Conservation (phyloP, 768 basidiomycete species). For the Rhizopogon sp. region DNA sequence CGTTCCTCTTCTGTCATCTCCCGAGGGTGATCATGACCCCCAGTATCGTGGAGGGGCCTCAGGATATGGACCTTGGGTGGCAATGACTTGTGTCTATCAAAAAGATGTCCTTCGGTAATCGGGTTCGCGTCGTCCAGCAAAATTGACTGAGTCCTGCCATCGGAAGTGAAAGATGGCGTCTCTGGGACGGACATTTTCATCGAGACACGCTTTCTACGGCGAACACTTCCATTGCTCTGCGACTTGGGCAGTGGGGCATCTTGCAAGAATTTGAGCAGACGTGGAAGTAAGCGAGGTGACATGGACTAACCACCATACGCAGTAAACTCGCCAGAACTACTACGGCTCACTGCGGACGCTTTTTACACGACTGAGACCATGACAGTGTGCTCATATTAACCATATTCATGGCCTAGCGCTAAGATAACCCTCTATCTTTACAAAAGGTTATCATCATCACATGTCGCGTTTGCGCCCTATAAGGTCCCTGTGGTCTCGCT, state of each 20-base stretch:
- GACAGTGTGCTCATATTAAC: background rate
- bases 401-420: background rate
- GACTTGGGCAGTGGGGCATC: slow-evolving; percentile 23
- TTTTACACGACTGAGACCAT: background rate
- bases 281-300: slow-evolving; percentile 63
- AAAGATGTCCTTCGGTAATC: slow-evolving; percentile 44
- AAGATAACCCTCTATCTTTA: background rate
- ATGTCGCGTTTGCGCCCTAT: slow-evolving; percentile 21
- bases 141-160: slow-evolving; percentile 50
- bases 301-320: slow-evolving; percentile 27
- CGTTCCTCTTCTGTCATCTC: slow-evolving; percentile 62
- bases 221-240: slow-evolving; percentile 4
- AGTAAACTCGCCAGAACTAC: background rate
- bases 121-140: slow-evolving; percentile 54
- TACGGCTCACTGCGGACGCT: background rate
- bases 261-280: slow-evolving; percentile 44
- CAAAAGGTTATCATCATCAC: slow-evolving; percentile 10
- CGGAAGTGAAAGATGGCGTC: slow-evolving; percentile 40
- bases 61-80: slow-evolving; percentile 42
- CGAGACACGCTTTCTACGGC: slow-evolving; percentile 22
- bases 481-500: slow-evolving; percentile 31
- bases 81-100: slow-evolving; percentile 50
- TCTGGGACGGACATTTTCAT: slow-evolving; percentile 29
- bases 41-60: slow-evolving; percentile 15
- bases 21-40: slow-evolving; percentile 35